Evolutionary conservation across 2,329 filamentous ascomycete species (phyloP).

Genomic region (Penicillium hesseltinei): DNA sequence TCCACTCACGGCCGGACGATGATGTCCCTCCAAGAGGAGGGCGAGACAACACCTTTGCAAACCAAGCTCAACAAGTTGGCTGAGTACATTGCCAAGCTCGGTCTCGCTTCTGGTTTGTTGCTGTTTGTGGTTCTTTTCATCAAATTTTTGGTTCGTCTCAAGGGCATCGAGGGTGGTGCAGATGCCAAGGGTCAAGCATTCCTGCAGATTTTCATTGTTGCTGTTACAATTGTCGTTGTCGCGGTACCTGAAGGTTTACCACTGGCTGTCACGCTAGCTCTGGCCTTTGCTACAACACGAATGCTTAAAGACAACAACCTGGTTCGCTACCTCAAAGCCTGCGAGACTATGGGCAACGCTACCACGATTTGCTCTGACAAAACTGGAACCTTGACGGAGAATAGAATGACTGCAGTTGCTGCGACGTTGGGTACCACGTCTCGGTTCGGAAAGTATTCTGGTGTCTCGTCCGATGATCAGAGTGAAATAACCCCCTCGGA

Average conservation of each 20-base stretch:
- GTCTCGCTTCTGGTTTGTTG: conserved; percentile 67
- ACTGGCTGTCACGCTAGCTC: conserved; percentile 60
- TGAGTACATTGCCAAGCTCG: conserved; percentile 75
- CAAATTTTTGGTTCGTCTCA: conserved; percentile 67
- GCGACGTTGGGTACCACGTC: conserved; percentile 53
- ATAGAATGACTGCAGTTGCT: conserved; percentile 61
- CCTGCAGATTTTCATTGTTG: conserved; percentile 57
- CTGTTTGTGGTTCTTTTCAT: conserved; percentile 79
- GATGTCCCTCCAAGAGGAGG: conserved; percentile 73
- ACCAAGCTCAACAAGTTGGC: conserved; percentile 74
- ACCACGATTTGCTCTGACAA: conserved; percentile 66
- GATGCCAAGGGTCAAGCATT: conserved; percentile 58
- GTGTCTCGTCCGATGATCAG: conserved; percentile 29
- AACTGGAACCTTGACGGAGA: conserved; percentile 64
- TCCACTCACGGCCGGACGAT: conserved; percentile 75
- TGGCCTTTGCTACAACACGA: conserved; percentile 62
- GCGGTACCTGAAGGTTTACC: conserved; percentile 61
- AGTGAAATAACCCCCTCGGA: conserved; percentile 54
- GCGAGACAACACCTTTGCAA: conserved; percentile 75
- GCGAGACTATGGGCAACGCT: conserved; percentile 64
- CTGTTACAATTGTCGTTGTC: conserved; percentile 60
- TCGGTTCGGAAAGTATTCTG: conserved; percentile 45
- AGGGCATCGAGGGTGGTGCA: conserved; percentile 45
- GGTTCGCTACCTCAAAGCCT: conserved; percentile 58
- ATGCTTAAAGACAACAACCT: conserved; percentile 65